Base-by-base conservation (phyloP, 106 monocot genomes). In the Posidonia australis region DNA sequence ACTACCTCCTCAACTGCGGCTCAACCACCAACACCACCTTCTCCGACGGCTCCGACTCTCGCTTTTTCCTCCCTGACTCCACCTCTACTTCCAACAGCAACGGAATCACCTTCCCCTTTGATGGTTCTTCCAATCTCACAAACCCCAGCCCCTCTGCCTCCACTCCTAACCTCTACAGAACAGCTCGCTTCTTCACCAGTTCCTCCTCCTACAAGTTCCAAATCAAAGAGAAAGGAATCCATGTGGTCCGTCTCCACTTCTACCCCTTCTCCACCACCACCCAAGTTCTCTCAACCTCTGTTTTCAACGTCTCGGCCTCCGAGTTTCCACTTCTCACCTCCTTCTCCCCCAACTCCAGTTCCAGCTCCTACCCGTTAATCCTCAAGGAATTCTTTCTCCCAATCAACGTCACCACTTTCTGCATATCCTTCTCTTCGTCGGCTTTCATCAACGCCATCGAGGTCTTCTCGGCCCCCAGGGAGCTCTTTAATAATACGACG, bases 391-490 rank as follows among this genome's bases (percentile, higher is more conserved):
- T 70, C 60, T 20, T 48, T 29, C 27, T 70, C 60, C 3, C 31
- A 4, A 18, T 60, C 18, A 60, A 47, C 31, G 12, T 31, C 19
- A 10, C 17, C 27, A 29, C 16, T 17, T 58, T 59, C 48, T 12
- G 11, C 19, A 2, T 70, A 17, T 29, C 30, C 20, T 19, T 30
- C 47, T 46, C 46, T 5, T 31, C 60, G n/a, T 31, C 58, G 3
- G 62, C 51, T n/a, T 70, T 70, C 48, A 46, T 70, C 30, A 70
- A 49, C 60, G 70, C 60, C 10, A 47, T 70, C 31, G 70, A 70
- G 47, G 30, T 70, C 28, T 60, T 70, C 70, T 60, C 70, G 18
- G 70, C 60, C 60, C 60, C 70, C 17, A 27, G 24, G 3, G 43
- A 18, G 20, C 44, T 70, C 48, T 1, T 69, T 11, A 21, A 17